Evolutionary conservation across 108 stramenopile genomes (phyloP).

Genomic region (Epithemia pelagica): DNA sequence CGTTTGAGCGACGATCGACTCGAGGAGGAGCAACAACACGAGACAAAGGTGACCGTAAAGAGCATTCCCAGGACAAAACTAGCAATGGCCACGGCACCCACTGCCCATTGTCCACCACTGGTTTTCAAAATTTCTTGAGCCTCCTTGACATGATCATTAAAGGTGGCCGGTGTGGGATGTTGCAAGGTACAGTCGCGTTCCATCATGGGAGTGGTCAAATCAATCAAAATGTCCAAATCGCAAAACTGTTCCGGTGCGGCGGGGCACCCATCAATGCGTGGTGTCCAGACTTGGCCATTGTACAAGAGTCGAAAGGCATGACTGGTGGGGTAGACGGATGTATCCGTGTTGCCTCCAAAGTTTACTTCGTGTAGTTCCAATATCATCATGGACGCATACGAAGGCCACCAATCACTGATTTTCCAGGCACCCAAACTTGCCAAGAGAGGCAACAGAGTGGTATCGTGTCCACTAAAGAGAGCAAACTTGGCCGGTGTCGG

Average conservation of each 20-base stretch:
- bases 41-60: neutral
- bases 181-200: neutral
- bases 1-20: neutral
- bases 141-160: neutral
- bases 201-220: neutral
- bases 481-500: slow-evolving; percentile 30
- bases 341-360: slow-evolving; percentile 21
- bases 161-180: neutral
- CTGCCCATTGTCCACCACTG: neutral
- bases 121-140: neutral
- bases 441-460: slow-evolving; percentile 77
- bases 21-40: neutral
- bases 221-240: neutral
- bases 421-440: slow-evolving; percentile 57
- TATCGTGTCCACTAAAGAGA: slow-evolving; percentile 78
- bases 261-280: neutral
- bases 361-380: slow-evolving; percentile 50
- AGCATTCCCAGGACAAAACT: neutral
- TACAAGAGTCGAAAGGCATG: slow-evolving; percentile 72
- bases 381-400: slow-evolving; percentile 74
- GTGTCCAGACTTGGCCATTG: slow-evolving; percentile 66
- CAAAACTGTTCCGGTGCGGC: neutral
- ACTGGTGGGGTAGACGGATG: slow-evolving; percentile 22
- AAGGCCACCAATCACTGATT: slow-evolving; percentile 70
- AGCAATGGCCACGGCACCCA: neutral